A percentile compares a stretch with the other conserved stretches of the same genome.
These are phyloP conservation scores for Globisporangium parvum DNA, from an alignment of 352 stramenopile species.

Conservation along the genomic window DNA sequence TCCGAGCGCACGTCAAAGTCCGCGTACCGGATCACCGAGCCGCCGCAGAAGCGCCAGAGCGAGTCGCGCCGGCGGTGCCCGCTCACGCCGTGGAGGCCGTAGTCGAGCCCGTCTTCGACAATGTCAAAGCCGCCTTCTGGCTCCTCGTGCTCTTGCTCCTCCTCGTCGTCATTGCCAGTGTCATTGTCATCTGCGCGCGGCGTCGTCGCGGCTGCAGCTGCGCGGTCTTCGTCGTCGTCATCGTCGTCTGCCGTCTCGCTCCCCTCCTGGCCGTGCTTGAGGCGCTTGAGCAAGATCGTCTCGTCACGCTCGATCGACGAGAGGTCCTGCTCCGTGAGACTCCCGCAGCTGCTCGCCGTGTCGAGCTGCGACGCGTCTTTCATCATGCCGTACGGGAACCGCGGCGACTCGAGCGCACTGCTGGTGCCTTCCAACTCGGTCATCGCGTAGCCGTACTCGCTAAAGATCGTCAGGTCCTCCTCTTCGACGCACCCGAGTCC, in stretches of 20 bases:
- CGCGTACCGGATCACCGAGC: conserved; percentile 68
- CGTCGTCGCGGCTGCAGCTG: not conserved
- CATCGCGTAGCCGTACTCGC: conserved; percentile 46
- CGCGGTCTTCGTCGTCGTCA: conserved; percentile 23
- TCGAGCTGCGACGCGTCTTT: conserved; percentile 17
- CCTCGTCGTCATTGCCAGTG: conserved; percentile 16
- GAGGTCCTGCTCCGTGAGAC: conserved; percentile 47
- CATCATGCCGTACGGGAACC: conserved; percentile 19
- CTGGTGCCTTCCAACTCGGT: conserved; percentile 6
- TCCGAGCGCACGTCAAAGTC: conserved; percentile 84
- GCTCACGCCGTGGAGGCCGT: conserved; percentile 27
- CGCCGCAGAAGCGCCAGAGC: conserved; percentile 79
- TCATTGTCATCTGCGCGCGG: conserved; percentile 14
- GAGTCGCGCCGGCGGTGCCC: conserved; percentile 47
- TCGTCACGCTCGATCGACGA: conserved; percentile 74
- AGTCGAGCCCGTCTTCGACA: conserved; percentile 43
- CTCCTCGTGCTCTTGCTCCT: conserved; percentile 23
- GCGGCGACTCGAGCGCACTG: conserved; percentile 5
- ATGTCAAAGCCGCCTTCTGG: conserved; percentile 41
- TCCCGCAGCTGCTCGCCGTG: conserved; percentile 36
- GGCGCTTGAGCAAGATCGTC: conserved; percentile 51
- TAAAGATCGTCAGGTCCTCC: conserved; percentile 64
- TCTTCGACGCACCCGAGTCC: conserved; percentile 72
- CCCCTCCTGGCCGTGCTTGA: conserved; percentile 56
- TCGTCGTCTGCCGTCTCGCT: conserved; percentile 57